Base-by-base conservation (phyloP, 1,284 basidiomycete species). In the Ganoderma resinaceum region DNA sequence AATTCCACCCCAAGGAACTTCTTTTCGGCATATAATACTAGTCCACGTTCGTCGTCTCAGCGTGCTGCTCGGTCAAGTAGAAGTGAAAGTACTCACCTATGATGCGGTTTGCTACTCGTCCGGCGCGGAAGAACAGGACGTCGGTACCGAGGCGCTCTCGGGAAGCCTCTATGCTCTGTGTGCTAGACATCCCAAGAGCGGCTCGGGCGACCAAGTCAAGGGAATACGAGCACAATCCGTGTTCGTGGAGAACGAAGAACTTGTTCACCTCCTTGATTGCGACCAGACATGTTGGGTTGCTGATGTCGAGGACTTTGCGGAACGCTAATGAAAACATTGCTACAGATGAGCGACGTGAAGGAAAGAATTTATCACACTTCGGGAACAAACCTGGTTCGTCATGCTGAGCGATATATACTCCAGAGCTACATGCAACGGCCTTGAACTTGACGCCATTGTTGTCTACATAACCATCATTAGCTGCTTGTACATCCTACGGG, bases 11-110 rank as follows among this genome's bases (percentile, higher is more conserved):
- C 86, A 55, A 92, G 75, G 57, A 89, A 83, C 61, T 84, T 84
- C 79, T 91, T 93, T 37, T 85, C 81, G 8, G 87, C 87, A 78
- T 89, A 94, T 31, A 92, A 82, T 53, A 94, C 93, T 94, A 66
- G 31, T 16, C 11, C n/a, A 38, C 49, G 33, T 62, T 14, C 14
- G 38, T 33, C 43, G 26, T 18, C 8, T 62, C 43, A 62, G 23
- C n/a, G 53, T 46, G 53, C 61, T 53, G 38, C 55, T 49, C 2
- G n/a, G 57, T n/a, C 33, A 8, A 20, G 37, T 40, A 23, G 23
- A 29, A 55, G 12, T 1, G 42, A 14, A 16, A 35, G 31, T 2
- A 77, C 80, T 75, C 72, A 92, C 91, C 73, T 46, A 92, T 77
- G 2, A 85, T 83, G 52, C 85, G 84, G 46, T 83, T 83, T 20